These are phyloP conservation scores for Parasarocladium wereldwijsianum DNA, from an alignment of 2,329 filamentous ascomycete genomes.

Conservation along the genomic window DNA sequence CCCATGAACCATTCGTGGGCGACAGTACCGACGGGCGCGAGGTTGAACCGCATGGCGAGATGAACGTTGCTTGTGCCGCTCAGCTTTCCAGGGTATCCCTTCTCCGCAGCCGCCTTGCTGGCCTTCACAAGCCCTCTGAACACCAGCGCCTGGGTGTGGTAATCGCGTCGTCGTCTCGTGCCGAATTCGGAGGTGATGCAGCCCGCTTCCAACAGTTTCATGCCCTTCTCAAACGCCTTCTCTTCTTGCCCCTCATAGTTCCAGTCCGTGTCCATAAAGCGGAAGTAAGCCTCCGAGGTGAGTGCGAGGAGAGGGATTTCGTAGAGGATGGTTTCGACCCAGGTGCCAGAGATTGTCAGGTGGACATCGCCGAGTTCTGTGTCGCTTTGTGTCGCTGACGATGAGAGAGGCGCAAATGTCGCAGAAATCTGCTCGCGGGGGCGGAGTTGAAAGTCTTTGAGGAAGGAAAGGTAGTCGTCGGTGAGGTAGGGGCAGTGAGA, in stretches of 20 bases:
- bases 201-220: conserved; percentile 61
- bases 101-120: conserved; percentile 51
- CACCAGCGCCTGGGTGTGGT: conserved; percentile 86
- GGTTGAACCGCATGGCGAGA: conserved; percentile 81
- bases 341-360: conserved; percentile 65
- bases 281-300: conserved; percentile 93
- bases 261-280: conserved; percentile 91
- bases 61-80: conserved; percentile 93
- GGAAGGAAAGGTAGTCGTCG: conserved; percentile 62
- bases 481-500: conserved; percentile 70
- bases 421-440: conserved; percentile 68
- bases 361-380: conserved; percentile 59
- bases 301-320: conserved; percentile 89
- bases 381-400: conserved; percentile 46
- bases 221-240: conserved; percentile 69
- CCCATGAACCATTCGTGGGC: conserved; percentile 99
- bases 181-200: conserved; percentile 93
- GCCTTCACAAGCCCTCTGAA: conserved; percentile 75
- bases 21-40: conserved; percentile 71
- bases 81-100: conserved; percentile 56
- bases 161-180: conserved; percentile 75
- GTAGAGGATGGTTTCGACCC: conserved; percentile 94
- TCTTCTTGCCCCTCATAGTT: conserved; percentile 75
- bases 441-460: conserved; percentile 66
- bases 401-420: conserved; percentile 42